Evolutionary conservation across 805 yeast species (phyloP).

Genomic region (Naumovozyma castellii): DNA sequence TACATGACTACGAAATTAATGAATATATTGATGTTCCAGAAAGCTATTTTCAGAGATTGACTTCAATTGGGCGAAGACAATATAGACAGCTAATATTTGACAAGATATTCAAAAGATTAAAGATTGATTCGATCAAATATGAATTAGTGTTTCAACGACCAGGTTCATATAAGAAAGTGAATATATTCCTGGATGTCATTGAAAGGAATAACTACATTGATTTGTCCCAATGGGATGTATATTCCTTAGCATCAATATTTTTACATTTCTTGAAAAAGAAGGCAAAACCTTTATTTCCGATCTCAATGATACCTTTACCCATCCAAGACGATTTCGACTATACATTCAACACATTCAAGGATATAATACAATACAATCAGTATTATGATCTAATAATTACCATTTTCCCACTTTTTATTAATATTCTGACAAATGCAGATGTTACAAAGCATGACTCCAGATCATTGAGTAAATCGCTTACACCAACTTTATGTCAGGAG

Average conservation of each 20-base stretch:
- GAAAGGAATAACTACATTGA: conserved; percentile 48
- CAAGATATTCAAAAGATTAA: conserved; percentile 42
- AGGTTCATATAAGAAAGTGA: conserved; percentile 39
- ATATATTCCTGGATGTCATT: conserved; percentile 40
- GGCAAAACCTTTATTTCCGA: conserved; percentile 46
- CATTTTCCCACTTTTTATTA: conserved; percentile 39
- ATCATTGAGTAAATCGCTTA: conserved; percentile 36
- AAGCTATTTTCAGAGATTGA: conserved; percentile 25
- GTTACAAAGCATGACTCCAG: conserved; percentile 36
- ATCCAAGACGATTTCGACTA: conserved; percentile 40
- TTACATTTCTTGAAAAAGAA: conserved; percentile 42
- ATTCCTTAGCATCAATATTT: conserved; percentile 35
- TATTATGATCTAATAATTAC: conserved; percentile 31
- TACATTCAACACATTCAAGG: conserved; percentile 32
- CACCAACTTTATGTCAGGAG: conserved; percentile 50
- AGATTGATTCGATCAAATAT: conserved; percentile 33
- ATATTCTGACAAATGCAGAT: conserved; percentile 30
- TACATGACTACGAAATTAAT: conserved; percentile 50
- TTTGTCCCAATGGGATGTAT: conserved; percentile 56
- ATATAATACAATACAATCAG: conserved; percentile 28
- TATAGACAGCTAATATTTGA: conserved; percentile 38
- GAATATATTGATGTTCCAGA: conserved; percentile 41
- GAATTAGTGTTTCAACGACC: conserved; percentile 48
- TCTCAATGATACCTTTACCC: conserved; percentile 42
- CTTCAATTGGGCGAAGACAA: conserved; percentile 23